A percentile compares a stretch with the other conserved stretches of the same genome.
Evolutionary conservation across 2,329 filamentous ascomycete species (phyloP).

Genomic region (Tolypocladium tundrense): DNA sequence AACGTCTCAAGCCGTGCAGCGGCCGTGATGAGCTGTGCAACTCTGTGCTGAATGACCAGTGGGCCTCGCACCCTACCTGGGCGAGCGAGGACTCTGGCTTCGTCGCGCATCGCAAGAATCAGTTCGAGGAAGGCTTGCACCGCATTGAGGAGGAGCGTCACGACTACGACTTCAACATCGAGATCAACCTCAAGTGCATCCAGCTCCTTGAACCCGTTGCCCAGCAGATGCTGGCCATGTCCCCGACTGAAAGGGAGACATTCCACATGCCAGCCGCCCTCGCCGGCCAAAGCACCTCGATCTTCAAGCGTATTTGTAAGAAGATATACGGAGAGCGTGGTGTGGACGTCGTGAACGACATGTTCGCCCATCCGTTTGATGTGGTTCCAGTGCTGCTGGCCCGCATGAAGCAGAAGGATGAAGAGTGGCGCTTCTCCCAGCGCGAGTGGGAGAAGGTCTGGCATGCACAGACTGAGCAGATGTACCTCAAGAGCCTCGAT

Average conservation of each 20-base stretch:
- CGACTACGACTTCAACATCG: conserved; percentile 97
- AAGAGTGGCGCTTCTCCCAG: conserved; percentile 94
- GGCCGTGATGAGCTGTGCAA: conserved; percentile 92
- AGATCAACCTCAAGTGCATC: conserved; percentile 88
- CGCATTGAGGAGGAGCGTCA: conserved; percentile 96
- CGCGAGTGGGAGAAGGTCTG: conserved; percentile 99
- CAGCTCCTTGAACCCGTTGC: conserved; percentile 92
- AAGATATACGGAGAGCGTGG: conserved; percentile 93
- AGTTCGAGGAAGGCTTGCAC: conserved; percentile 87
- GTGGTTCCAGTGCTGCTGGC: conserved; percentile 84
- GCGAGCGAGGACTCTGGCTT: conserved; percentile 97
- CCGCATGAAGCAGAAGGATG: conserved; percentile 87
- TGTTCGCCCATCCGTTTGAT: conserved; percentile 74
- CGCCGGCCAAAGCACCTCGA: conserved; percentile 87
- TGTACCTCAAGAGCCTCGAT: conserved; percentile 93
- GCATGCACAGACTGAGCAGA: conserved; percentile 88
- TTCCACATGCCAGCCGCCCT: conserved; percentile 78
- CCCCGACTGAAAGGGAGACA: conserved; percentile 55
- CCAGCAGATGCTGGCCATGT: conserved; percentile 77
- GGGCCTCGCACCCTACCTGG: conserved; percentile 98
- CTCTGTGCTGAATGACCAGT: conserved; percentile 90
- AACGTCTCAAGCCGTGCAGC: conserved; percentile 83
- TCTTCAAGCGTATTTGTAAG: conserved; percentile 94
- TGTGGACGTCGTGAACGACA: conserved; percentile 72
- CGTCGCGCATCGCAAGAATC: conserved; percentile 94